Base-by-base conservation (phyloP, 2,329 filamentous ascomycete species). In the Knufia fluminis region DNA sequence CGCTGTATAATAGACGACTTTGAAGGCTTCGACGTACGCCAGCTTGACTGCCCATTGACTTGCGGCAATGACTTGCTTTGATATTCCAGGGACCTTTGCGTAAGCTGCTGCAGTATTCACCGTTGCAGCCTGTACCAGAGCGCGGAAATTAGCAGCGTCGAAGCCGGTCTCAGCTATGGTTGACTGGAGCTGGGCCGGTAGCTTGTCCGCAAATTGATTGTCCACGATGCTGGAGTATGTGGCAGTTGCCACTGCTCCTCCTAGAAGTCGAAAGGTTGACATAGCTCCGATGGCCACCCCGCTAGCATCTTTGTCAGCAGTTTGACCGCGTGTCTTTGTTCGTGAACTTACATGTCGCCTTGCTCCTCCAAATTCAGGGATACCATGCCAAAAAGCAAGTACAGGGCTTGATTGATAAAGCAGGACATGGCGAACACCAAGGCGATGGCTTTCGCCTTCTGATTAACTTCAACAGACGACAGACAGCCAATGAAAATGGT, bases 11-110 rank as follows among this genome's bases (percentile, higher is more conserved):
- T 55, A 75, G 1, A 76, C 71, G 2, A 66, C 64, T 48, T 62
- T 60, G 58, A 75, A 73, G 2, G 68, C 67, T n/a, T 64, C 50
- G 3, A 64, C 59, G 56, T 75, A 72, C n/a, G 70, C 69, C 9
- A 61, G 60, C 53, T 68, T 65, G 24, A 67, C 52, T 19, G 68
- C 66, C 0, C 52, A 49, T 1, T 54, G 60, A 0, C 70, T 67
- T 0, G 66, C 66, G 2, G 50, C 57, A 23, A 61, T 54, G 35
- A 71, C 62, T n/a, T 57, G 52, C 0, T 61, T 47, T 10, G 58
- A 68, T 17, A 71, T 64, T 2, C 62, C 65, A 0, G 64, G 64
- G 0, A 71, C 65, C 3, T 49, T 48, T 4, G 33, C 41, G 26
- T 59, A 54, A 2, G 54, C 50, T 1, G 59, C 59, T 46, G 64